Percentiles rank a stretch among this genome's conserved stretches.
Conservation (phyloP, 169 alveolate genomes). For the Eimeria acervulina region DNA sequence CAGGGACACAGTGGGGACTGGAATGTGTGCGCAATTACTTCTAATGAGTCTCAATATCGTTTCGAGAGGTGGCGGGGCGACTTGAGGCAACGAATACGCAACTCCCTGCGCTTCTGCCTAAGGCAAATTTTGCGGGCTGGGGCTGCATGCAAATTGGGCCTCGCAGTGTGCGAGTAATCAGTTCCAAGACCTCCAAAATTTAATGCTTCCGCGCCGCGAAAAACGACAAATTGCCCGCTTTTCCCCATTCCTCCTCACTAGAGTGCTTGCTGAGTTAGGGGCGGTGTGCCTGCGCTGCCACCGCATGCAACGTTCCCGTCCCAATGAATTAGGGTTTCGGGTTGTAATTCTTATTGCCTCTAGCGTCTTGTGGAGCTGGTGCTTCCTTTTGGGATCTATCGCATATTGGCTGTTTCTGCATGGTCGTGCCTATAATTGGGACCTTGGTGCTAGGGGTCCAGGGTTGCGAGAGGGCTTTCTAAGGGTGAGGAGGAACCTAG, state of each 20-base stretch:
- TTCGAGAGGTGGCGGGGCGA: not conserved
- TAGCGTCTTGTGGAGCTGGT: not conserved
- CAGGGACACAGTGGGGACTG: no score
- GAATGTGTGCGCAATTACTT: no score
- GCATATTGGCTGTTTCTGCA: not conserved
- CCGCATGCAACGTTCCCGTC: not conserved
- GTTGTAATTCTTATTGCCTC: not conserved
- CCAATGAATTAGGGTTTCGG: not conserved
- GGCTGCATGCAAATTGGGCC: constrained; percentile 55
- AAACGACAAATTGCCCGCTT: not conserved
- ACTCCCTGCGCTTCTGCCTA: not conserved
- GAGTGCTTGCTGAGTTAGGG: not conserved
- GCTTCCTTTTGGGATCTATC: not conserved
- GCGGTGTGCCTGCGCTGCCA: not conserved
- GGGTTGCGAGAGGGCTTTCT: not conserved
- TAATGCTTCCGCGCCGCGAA: not conserved
- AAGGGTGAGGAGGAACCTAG: not conserved
- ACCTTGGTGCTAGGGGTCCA: no score
- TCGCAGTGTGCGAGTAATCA: not conserved
- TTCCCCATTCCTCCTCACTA: not conserved
- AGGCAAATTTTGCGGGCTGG: not conserved
- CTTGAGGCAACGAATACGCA: not conserved
- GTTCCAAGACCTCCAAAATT: not conserved
- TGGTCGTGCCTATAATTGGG: not conserved
- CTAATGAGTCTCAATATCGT: not conserved